Conservation (phyloP, 768 basidiomycete species). For the Sporobolomyces pararoseus region DNA sequence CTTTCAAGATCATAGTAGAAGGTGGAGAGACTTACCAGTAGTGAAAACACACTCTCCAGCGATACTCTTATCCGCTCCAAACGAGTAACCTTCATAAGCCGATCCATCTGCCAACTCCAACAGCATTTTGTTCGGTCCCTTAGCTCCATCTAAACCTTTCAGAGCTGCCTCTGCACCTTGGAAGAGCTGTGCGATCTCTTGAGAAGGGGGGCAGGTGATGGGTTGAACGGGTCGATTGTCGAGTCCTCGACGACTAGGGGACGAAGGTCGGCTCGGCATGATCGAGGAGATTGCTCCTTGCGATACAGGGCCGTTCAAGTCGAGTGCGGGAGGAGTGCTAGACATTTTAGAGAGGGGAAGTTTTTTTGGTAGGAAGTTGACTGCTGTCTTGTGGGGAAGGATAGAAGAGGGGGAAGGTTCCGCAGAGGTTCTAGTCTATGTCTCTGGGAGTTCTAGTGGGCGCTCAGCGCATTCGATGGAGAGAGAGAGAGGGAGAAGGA, state of each 20-base stretch:
- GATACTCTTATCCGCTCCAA: constrained; percentile 88
- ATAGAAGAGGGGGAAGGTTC: neutral
- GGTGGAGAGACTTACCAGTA: constrained; percentile 66
- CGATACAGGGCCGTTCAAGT: constrained; percentile 19
- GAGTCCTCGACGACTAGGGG: constrained; percentile 7
- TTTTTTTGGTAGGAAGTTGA: too few relatives aligned
- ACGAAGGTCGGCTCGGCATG: constrained; percentile 17
- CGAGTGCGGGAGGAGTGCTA: constrained; percentile 22
- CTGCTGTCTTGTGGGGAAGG: too few relatives aligned
- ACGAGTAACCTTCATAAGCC: constrained; percentile 80
- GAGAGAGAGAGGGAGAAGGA: constrained; percentile 8
- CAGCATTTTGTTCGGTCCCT: constrained; percentile 51
- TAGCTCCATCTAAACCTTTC: neutral
- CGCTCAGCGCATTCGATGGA: constrained; percentile 12
- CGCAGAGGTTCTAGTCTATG: neutral
- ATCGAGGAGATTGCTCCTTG: neutral
- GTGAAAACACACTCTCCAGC: constrained; percentile 99
- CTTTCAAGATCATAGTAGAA: neutral
- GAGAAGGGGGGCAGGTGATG: constrained; percentile 22
- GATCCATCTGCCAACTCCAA: constrained; percentile 88
- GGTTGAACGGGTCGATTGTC: constrained; percentile 28
- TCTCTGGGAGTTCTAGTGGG: constrained; percentile 5
- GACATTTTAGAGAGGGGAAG: too few relatives aligned
- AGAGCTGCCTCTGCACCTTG: constrained; percentile 18
- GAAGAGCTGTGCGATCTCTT: constrained; percentile 31